Conservation (phyloP, 441 rosid genomes). For the Erysimum pusillum region DNA sequence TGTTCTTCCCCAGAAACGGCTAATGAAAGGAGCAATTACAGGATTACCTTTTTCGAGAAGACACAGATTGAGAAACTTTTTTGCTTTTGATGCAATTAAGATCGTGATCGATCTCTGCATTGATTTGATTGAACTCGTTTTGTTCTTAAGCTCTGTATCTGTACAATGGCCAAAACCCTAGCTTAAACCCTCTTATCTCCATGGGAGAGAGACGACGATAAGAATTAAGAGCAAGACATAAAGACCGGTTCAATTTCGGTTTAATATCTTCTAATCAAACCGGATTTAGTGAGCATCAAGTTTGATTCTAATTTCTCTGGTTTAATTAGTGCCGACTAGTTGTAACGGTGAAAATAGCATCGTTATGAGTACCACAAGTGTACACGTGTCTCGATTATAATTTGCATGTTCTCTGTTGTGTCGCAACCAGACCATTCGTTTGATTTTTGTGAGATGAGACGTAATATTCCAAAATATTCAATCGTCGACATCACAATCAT, state of each 20-base stretch:
- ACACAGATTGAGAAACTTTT: not conserved
- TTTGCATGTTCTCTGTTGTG: conserved; percentile 42
- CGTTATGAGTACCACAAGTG: not conserved
- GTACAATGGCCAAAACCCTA: conserved; percentile 19
- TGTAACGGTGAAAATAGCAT: conserved; percentile 13
- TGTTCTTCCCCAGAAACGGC: conserved; percentile 2
- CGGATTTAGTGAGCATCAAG: not conserved
- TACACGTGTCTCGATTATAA: conserved; percentile 23
- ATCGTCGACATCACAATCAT: not conserved
- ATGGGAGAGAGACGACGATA: conserved; percentile 6
- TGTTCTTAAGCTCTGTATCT: conserved; percentile 5
- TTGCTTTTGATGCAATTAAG: conserved; percentile 16
- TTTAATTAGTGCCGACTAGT: too few relatives aligned
- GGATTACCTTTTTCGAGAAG: conserved; percentile 35
- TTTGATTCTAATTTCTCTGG: not conserved
- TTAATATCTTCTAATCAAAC: not conserved
- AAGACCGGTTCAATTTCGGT: conserved; percentile 34
- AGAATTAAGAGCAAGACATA: not conserved
- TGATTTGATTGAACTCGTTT: conserved; percentile 5
- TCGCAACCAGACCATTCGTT: conserved; percentile 10
- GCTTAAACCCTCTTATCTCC: conserved; percentile 10
- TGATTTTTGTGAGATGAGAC: conserved; percentile 27
- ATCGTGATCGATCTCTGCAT: conserved; percentile 36
- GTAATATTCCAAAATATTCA: conserved; percentile 7
- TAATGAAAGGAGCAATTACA: conserved; percentile 11